These are phyloP conservation scores for Asclepias syriaca DNA, from an alignment of 257 asterid genomes.

Conservation along the genomic window DNA sequence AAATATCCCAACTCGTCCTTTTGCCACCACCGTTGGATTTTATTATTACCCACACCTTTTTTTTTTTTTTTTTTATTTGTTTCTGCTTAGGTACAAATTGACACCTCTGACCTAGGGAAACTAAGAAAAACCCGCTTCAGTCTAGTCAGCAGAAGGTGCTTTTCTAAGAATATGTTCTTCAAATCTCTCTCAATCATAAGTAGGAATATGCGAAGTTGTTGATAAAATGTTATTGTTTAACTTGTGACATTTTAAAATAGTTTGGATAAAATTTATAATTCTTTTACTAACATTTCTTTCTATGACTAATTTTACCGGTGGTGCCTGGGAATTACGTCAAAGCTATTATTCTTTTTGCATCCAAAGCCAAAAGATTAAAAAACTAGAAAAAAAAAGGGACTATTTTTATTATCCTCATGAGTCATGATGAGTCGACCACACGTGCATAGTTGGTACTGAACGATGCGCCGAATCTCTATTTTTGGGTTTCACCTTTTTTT, in stretches of 20 bases:
- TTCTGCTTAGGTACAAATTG: not conserved
- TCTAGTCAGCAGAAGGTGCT: not conserved
- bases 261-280: no score
- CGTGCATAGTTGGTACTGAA: not conserved
- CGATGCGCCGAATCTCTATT: not conserved
- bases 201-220: not conserved
- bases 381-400: not conserved
- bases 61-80: not conserved
- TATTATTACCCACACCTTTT: not conserved
- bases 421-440: not conserved
- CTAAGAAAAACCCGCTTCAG: not conserved
- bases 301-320: no score
- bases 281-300: no score
- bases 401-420: not conserved
- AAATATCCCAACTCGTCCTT: not conserved
- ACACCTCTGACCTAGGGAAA: not conserved
- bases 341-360: no score
- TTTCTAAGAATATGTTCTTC: not conserved
- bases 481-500: no score
- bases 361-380: no score
- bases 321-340: not conserved
- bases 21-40: conserved; percentile 8
- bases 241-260: no score
- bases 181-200: not conserved
- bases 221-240: not conserved